These are phyloP conservation scores for Melampsora larici-populina DNA, from an alignment of 1,284 basidiomycete species.

Conservation along the genomic window DNA sequence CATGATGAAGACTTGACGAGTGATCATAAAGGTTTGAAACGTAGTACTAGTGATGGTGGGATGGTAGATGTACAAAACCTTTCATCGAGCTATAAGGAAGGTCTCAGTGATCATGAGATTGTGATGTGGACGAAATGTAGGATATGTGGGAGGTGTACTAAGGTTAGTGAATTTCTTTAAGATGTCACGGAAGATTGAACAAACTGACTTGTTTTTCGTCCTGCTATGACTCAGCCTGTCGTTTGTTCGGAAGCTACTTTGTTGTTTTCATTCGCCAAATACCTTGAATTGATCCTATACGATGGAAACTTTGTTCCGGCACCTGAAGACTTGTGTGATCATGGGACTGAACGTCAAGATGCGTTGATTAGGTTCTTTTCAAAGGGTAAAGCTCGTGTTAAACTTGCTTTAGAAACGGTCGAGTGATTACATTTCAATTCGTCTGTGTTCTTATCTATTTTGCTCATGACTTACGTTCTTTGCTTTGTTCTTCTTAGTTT, in stretches of 20 bases:
- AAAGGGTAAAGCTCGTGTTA: background rate
- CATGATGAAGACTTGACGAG: background rate
- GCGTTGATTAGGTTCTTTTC: conserved; percentile 3
- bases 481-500: conserved; percentile 1
- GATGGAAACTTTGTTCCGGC: conserved; percentile 34
- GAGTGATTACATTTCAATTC: background rate
- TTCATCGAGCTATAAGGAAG: no score
- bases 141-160: conserved; percentile 1
- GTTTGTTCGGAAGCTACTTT: conserved; percentile 48
- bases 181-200: background rate
- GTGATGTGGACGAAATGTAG: background rate
- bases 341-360: background rate
- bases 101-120: background rate
- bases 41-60: background rate
- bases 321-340: conserved; percentile 1
- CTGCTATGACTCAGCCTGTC: background rate
- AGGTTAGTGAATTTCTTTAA: background rate
- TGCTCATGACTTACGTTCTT: background rate
- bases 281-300: conserved; percentile 49
- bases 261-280: conserved; percentile 49
- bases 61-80: background rate
- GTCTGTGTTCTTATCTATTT: background rate
- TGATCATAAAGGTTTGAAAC: background rate
- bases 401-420: background rate
- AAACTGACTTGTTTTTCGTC: background rate